Evolutionary conservation across 768 basidiomycete genomes (phyloP), one percentile per base, ranked within the genome.

Genomic region (Trametes cubensis): DNA sequence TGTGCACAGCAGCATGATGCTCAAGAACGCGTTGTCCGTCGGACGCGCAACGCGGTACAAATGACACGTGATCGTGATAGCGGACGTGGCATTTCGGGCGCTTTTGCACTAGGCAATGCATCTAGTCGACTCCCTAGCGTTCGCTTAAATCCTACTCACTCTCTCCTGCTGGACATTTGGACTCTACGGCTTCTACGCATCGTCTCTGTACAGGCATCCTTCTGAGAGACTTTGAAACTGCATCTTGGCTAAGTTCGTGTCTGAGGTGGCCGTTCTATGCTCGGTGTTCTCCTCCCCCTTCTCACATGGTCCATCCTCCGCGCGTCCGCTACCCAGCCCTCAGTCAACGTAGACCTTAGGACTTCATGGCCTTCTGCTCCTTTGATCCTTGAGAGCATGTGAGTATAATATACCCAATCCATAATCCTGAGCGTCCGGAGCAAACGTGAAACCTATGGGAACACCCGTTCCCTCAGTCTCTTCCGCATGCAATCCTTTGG

Each of bases 291-390:
- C 8, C 25, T 64, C 11, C 41, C 50, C n/a, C 54, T 64, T 18
- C 47, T 60, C 13, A 21, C 55, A 57, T 64, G 63, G 63, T 55
- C 63, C 17, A 23, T 60, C 2, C 58, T 60, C n/a, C 49, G 14
- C 23, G 20, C 50, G n/a, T 26, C 46, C 20, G 61, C 66, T 23
- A 49, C 55, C 17, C 70, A 69, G 28, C 74, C 76, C 23, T 73
- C 74, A 0, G 76, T 78, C 2, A 74, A 73, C 55, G 73, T 78
- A 17, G 70, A 73, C 20, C 64, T 78, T 17, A 71, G 73, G 13
- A 71, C 75, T 15, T 77, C 76, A 48, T 78, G 77, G 77, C 67
- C 73, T 20, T 69, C 72, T 13, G 69, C 74, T 10, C 70, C 73
- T 0, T 64, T 71, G 13, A 62, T 77, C 11, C 61, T 75, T 6